Percentiles rank a stretch among this genome's conserved stretches.
phyloP scores from a whole-genome alignment of 352 stramenopile species.

The Globisporangium canariense region DNA sequence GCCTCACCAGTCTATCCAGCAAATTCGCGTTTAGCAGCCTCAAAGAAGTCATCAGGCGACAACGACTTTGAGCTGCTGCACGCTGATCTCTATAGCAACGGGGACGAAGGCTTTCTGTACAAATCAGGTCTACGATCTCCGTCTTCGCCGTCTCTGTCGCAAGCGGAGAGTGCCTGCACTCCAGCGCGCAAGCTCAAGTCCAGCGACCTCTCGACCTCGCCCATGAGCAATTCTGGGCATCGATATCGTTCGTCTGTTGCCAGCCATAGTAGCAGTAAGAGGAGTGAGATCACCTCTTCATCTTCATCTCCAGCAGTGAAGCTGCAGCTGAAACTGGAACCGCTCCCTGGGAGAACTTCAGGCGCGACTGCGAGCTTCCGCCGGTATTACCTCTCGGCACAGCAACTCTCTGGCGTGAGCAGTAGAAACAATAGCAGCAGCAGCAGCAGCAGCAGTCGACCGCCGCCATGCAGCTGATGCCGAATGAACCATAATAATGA shows the following conservation, averaged over 20 bases:
- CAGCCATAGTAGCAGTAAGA: not conserved
- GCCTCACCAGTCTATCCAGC: not conserved
- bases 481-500: not conserved
- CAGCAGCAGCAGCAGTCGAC: not conserved
- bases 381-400: conserved; percentile 35
- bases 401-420: conserved; percentile 17
- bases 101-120: not conserved
- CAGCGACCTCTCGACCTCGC: conserved; percentile 8
- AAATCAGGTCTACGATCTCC: not conserved
- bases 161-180: not conserved
- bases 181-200: not conserved
- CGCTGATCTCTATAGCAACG: not conserved
- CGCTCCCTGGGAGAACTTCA: conserved; percentile 15
- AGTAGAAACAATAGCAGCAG: conserved; percentile 10
- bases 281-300: not conserved
- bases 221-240: not conserved
- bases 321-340: conserved; percentile 13
- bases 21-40: not conserved
- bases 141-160: not conserved
- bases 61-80: not conserved
- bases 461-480: not conserved
- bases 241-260: not conserved
- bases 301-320: conserved; percentile 7
- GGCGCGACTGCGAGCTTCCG: conserved; percentile 27
- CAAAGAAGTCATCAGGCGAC: not conserved